These are phyloP conservation scores for Penicillium griseofulvum DNA, from an alignment of 2,329 filamentous ascomycete species.

Conservation along the genomic window DNA sequence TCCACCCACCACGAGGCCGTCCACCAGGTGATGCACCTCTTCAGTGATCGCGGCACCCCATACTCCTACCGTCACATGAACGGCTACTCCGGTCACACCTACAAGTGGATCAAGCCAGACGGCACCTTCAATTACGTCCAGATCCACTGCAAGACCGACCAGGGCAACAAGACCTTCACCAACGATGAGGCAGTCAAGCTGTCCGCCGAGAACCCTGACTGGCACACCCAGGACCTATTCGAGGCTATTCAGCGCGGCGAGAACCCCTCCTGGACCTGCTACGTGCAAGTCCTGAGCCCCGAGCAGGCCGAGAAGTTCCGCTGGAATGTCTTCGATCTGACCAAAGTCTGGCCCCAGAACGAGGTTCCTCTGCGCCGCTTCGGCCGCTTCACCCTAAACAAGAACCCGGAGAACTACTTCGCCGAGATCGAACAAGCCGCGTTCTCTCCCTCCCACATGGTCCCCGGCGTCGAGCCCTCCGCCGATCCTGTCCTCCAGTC, in stretches of 20 bases:
- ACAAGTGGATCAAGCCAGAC: constrained; percentile 65
- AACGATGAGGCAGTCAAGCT: constrained; percentile 57
- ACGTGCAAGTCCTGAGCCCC: constrained; percentile 62
- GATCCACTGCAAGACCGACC: constrained; percentile 62
- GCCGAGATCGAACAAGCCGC: constrained; percentile 69
- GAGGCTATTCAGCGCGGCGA: constrained; percentile 62
- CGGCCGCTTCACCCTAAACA: constrained; percentile 63
- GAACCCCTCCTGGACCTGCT: constrained; percentile 62
- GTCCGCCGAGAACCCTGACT: constrained; percentile 60
- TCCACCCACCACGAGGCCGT: constrained; percentile 61
- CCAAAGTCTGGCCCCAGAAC: constrained; percentile 66
- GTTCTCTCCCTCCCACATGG: constrained; percentile 66
- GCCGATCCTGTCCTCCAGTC: constrained; percentile 69
- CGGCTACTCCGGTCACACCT: constrained; percentile 65
- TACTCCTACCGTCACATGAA: constrained; percentile 66
- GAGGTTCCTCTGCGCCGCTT: constrained; percentile 62
- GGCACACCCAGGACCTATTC: constrained; percentile 63
- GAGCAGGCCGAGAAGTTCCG: constrained; percentile 60
- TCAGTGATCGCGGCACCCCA: constrained; percentile 65
- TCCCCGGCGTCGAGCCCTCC: constrained; percentile 66
- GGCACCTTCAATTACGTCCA: constrained; percentile 66
- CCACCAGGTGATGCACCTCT: constrained; percentile 65
- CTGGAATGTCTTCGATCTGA: constrained; percentile 67
- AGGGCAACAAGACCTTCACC: constrained; percentile 60
- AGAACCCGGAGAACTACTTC: constrained; percentile 67